Base-by-base conservation (phyloP, 257 asterid species). In the Salvia rosmarinus region DNA sequence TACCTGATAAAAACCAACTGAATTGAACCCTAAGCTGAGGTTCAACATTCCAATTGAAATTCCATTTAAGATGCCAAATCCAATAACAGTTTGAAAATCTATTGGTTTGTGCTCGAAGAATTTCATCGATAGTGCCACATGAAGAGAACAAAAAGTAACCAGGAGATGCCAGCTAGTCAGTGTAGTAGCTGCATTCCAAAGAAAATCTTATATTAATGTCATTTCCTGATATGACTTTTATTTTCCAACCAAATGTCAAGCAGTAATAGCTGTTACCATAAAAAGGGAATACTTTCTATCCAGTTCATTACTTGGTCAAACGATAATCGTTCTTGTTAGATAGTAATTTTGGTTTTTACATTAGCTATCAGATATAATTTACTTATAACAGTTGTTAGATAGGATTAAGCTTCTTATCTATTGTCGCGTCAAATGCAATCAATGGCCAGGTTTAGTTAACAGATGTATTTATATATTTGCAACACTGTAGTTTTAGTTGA, bases 1-100 rank as follows among this genome's bases (percentile, higher is more conserved):
- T 70, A 89, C 97, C 96, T 89, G 97, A 82, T 91, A 91, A 79
- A 89, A 91, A 69, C 97, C 97, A 80, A 91, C 96, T 42, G 96
- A 91, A 80, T 91, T 89, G 83, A 91, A 91, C 66, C 98, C 96
- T 60, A 89, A 77, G 80, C 96, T 89, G 83, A 91, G 98, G 89
- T 91, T 91, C 49, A 91, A 73, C 72, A 92, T 71, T 76, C 96
- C 96, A 75, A 92, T 92, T 30, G 98, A 92, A 78, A 81, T 87
- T 74, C 96, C 96, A 78, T 90, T 92, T 71, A 92, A 79, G 78
- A 90, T 80, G 55, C 96, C 97, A 80, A 92, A 92, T 13, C 98
- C 97, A 61, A 92, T 82, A 19, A 79, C 83, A 8, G 86, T 89
- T 82, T 80, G 79, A 19, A 86, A 81, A 49, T 91, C 95, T 62